Evolutionary conservation across 1,284 basidiomycete species (phyloP), one percentile per base, ranked within the genome.

Genomic region (Phellopilus nigrolimitatus): DNA sequence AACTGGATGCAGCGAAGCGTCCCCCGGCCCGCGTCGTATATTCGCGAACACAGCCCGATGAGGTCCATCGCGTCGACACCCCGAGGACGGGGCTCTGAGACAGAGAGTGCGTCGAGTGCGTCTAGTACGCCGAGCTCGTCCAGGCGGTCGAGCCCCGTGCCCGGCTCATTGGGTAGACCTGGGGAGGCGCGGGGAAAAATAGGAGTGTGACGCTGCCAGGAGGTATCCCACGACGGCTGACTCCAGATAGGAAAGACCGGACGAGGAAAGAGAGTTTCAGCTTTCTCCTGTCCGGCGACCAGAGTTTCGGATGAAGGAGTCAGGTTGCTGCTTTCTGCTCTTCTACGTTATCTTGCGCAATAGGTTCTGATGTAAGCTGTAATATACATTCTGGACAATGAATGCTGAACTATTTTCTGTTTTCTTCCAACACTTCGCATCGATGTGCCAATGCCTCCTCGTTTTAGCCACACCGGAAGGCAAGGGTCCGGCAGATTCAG

Each of bases 81-180:
- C 15, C 49, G 54, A 17, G 54, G 54, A 2, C 44, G 43, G 15
- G 66, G 65, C 27, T 65, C 62, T 24, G 62, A 63, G 28, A 56
- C 59, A 15, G 65, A 62, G 47, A 69, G 67, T 54, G 60, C 55
- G 51, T 58, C 61, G n/a, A n/a, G n/a, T n/a, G n/a, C n/a, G n/a
- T n/a, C n/a, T 38, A 64, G 65, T 46, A 73, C 70, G 40, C 71
- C 74, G 1, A 64, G 64, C 22, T 65, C 68, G 57, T 69, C 71
- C 55, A 59, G 72, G 63, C 59, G 68, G 58, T 67, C 72, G 55
- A 74, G 72, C 59, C 73, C 72, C 3, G 63, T 67, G 49, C 66
- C 73, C 54, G 64, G 65, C 12, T 47, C 48, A 5, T 15, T 50
- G 22, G 50, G 49, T 25, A 47, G 55, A 19, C 24, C 36, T 9